Base-by-base conservation (phyloP, 2,329 filamentous ascomycete genomes). In the Nemania bipapillata region DNA sequence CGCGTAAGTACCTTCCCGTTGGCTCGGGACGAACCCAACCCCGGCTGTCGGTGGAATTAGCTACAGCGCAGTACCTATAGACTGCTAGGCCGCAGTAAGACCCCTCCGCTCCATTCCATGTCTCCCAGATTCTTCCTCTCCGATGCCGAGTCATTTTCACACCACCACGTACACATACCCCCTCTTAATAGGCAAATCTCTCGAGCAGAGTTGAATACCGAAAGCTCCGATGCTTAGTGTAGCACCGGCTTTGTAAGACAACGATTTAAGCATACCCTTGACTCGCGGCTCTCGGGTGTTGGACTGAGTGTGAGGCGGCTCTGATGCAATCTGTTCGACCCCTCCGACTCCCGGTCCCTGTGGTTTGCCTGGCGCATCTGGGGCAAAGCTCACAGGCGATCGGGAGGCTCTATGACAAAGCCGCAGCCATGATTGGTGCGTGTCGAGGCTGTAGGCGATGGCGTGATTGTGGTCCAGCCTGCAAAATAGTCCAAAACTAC, bases 401-500 rank as follows among this genome's bases (percentile, higher is more conserved):
- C 64, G 64, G 61, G 63, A 70, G 65, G 65, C 68, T 70, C 74
- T 74, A 70, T 76, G 72, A 77, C 74, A 76, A 77, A 76, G 65
- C 66, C 62, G 59, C 32, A 7, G 57, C 59, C 60, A 58, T 71
- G 71, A 77, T 77, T 77, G 75, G 75, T 61, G 73, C 69, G 66
- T 54, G 20, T 47, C 32, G 52, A 72, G 70, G 66, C 70, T 74
- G 70, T 70, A 70, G 58, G 30, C 73, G 74, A 77, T 77, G 72
- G 75, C 75, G 75, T 77, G 75, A 75, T 77, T 68, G 55, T 54
- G 64, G 70, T 70, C 66, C 70, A 74, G 65, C 69, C 72, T 73
- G 72, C 53, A 53, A 70, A 68, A 70, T 63, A 24, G 50, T 59
- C 35, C 56, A 49, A 68, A 66, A 64, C 59, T 40, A 45, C 28